Evolutionary conservation across 768 basidiomycete species (phyloP), one percentile per base, ranked within the genome.

Genomic region (Boletus rex-veris): DNA sequence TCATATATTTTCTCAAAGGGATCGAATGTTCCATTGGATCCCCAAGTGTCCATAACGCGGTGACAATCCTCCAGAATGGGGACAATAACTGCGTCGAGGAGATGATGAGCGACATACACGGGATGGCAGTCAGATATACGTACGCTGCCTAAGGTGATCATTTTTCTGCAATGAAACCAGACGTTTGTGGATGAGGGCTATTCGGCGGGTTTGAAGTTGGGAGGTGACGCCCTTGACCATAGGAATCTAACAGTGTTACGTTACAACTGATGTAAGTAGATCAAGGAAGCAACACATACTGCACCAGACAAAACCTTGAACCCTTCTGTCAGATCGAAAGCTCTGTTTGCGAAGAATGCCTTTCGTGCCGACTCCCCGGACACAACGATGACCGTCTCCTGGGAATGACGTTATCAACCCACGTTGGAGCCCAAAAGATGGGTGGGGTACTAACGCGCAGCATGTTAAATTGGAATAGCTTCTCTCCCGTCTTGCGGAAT

Each of bases 291-390:
- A 19, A 33, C 18, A 80, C 85, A 59, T 67, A 90, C 88, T 51
- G 85, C 87, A 47, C 88, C 88, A 46, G 86, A 87, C 56, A 91
- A 77, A 63, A 88, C 80, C 63, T 83, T 86, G 76, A 88, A 90
- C 6, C 87, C 88, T 73, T 88, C 86, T 39, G 83, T 84, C 47
- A 91, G 78, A 69, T 90, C 86, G 57, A 91, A 80, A 19, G 80
- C 80, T 69, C 81, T 83, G 52, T 85, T 81, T 3, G 78, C 77
- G 62, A 90, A 87, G 71, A 90, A 90, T 4, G 82, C 76, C 51
- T 80, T 78, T 52, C 88, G 76, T 15, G 82, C 88, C 33, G 74
- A 76, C 64, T 88, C 85, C 48, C 88, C 89, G 38, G 88, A 90
- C 38, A 90, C 79, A 33, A 85, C 87, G 48, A 91, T 76, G 59